Conservation (phyloP, 805 yeast species). For the Wickerhamiella sorbophila region DNA sequence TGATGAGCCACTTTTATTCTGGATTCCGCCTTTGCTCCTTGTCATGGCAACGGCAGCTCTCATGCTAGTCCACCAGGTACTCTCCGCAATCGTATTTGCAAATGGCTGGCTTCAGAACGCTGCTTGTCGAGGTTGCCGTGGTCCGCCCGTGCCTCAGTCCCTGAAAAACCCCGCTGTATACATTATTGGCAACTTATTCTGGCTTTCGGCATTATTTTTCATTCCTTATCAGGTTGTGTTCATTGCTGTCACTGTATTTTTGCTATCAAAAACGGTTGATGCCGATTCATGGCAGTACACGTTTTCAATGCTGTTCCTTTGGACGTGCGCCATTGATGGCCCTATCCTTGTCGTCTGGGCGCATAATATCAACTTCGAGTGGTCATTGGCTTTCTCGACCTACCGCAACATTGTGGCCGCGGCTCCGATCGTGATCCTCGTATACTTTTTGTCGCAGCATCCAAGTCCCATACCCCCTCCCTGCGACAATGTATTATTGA, state of each 20-base stretch:
- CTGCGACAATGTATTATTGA: conserved; percentile 14
- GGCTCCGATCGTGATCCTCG: conserved; percentile 46
- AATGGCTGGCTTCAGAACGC: not conserved
- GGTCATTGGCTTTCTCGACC: conserved; percentile 73
- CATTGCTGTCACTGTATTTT: conserved; percentile 22
- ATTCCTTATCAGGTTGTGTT: conserved; percentile 36
- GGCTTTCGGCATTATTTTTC: conserved; percentile 5
- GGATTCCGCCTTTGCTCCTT: conserved; percentile 10
- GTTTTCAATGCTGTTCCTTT: conserved; percentile 45
- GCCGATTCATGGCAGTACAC: conserved; percentile 20
- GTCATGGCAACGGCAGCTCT: conserved; percentile 11
- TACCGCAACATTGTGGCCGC: conserved; percentile 66
- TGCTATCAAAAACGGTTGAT: conserved; percentile 7
- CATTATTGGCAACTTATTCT: not conserved
- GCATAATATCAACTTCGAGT: conserved; percentile 56
- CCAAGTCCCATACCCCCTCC: conserved; percentile 27
- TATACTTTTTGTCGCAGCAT: conserved; percentile 35
- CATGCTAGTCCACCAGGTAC: conserved; percentile 4
- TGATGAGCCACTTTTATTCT: conserved; percentile 13
- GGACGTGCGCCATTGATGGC: conserved; percentile 64
- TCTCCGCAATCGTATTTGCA: conserved; percentile 14
- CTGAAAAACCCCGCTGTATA: not conserved
- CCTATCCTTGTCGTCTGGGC: conserved; percentile 66
- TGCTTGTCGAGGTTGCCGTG: not conserved
- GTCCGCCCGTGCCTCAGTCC: not conserved